Conservation (phyloP, 208 protist species). For the Vickermania ingenoplastis region DNA sequence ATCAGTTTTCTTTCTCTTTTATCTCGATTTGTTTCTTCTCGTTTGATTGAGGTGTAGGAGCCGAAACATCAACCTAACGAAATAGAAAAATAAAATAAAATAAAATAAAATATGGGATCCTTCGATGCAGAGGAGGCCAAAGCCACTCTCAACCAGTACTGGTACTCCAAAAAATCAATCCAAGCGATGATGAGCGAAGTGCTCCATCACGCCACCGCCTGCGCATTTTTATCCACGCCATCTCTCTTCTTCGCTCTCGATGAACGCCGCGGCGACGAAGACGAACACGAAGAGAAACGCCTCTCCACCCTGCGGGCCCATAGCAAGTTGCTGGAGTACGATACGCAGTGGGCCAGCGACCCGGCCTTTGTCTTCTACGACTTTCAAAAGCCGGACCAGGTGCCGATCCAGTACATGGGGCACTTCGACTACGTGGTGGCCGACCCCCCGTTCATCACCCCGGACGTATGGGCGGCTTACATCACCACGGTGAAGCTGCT, state of each 20-base stretch:
- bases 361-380: conserved; percentile 82
- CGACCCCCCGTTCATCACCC: conserved; percentile 92
- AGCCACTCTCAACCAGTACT: conserved; percentile 89
- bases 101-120: no score
- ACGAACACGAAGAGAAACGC: conserved; percentile 3
- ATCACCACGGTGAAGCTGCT: conserved; percentile 51
- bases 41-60: no score
- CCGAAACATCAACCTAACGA: no score
- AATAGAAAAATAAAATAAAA: no score
- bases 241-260: conserved; percentile 86
- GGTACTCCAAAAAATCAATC: conserved; percentile 87
- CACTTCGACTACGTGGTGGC: conserved; percentile 88
- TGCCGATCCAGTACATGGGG: conserved; percentile 61
- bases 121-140: conserved; percentile 32
- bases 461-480: conserved; percentile 83
- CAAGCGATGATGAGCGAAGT: conserved; percentile 56
- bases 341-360: conserved; percentile 68
- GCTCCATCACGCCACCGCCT: conserved; percentile 41
- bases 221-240: conserved; percentile 87
- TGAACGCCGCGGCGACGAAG: conserved; percentile 10
- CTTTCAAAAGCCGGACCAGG: conserved; percentile 61
- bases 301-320: conserved; percentile 17
- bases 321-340: conserved; percentile 82
- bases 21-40: no score
- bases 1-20: no score